Evolutionary conservation across 78 protist species (phyloP).

Genomic region (Planoprotostelium fungivorum): DNA sequence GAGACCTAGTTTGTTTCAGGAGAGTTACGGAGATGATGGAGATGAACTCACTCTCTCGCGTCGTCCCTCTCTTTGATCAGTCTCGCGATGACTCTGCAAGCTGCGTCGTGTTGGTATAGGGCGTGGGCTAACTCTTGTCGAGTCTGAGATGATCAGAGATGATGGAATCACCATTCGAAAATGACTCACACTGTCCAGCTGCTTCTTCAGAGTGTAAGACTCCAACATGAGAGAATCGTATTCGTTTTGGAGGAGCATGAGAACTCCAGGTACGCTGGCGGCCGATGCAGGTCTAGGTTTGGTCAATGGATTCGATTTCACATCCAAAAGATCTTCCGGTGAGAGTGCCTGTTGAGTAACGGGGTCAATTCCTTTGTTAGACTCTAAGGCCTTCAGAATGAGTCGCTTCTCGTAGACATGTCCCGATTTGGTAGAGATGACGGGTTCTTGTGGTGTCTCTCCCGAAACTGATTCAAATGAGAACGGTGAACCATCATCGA

Average conservation of each 20-base stretch:
- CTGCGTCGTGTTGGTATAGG: slow-evolving; percentile 98
- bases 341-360: slow-evolving; percentile 69
- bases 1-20: background rate
- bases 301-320: slow-evolving; percentile 20
- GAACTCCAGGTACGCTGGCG: slow-evolving; percentile 81
- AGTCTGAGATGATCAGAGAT: background rate
- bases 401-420: slow-evolving; percentile 82
- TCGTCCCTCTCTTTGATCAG: slow-evolving; percentile 90
- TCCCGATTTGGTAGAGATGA: slow-evolving; percentile 81
- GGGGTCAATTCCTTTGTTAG: slow-evolving; percentile 77
- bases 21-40: background rate
- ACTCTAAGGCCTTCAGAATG: slow-evolving; percentile 75
- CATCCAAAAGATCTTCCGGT: slow-evolving; percentile 69
- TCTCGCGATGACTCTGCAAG: slow-evolving; percentile 97
- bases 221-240: slow-evolving; percentile 97
- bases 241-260: slow-evolving; percentile 89
- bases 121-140: slow-evolving; percentile 92
- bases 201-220: slow-evolving; percentile 77
- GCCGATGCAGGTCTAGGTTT: slow-evolving; percentile 77
- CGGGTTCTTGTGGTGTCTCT: slow-evolving; percentile 78
- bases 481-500: no score
- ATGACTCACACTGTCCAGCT: slow-evolving; percentile 48
- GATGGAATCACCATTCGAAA: background rate
- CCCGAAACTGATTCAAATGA: no score
- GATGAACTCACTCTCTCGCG: slow-evolving; percentile 57